phyloP scores from a whole-genome alignment of 805 yeast genomes.

The Barnettozyma botsteinii region DNA sequence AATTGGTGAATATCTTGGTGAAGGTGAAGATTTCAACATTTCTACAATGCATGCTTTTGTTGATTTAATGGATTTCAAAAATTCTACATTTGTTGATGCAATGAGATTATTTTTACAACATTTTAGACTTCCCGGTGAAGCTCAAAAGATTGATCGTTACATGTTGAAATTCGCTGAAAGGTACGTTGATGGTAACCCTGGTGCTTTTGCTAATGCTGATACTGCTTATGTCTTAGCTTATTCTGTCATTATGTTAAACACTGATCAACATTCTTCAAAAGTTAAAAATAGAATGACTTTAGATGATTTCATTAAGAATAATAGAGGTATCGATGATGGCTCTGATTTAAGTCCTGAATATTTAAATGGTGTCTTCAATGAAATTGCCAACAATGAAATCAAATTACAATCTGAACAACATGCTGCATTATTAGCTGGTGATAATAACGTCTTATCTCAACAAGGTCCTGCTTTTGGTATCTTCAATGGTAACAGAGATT shows the following conservation, averaged over 20 bases:
- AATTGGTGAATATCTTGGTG: conserved; percentile 91
- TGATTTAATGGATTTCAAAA: conserved; percentile 73
- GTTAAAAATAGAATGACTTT: conserved; percentile 82
- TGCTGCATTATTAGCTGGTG: conserved; percentile 76
- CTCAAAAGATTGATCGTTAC: conserved; percentile 93
- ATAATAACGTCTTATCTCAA: conserved; percentile 27
- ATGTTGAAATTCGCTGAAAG: conserved; percentile 97
- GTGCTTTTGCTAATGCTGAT: conserved; percentile 85
- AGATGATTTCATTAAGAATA: conserved; percentile 81
- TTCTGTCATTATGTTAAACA: conserved; percentile 87
- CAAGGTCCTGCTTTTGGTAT: conserved; percentile 43
- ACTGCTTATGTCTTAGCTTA: conserved; percentile 89
- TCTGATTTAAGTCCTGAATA: conserved; percentile 73
- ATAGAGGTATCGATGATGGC: conserved; percentile 89
- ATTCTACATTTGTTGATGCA: conserved; percentile 73
- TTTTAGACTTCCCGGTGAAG: conserved; percentile 95
- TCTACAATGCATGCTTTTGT: conserved; percentile 91
- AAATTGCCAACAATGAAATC: conserved; percentile 80
- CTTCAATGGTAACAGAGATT: conserved; percentile 61
- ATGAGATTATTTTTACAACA: conserved; percentile 77
- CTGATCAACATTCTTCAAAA: conserved; percentile 88
- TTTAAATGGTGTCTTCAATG: conserved; percentile 63
- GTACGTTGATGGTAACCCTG: conserved; percentile 82
- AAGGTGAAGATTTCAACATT: conserved; percentile 71
- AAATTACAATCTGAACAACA: conserved; percentile 91